These are phyloP conservation scores for Hirschioporus abietinus DNA, from an alignment of 768 basidiomycete genomes.

Conservation along the genomic window DNA sequence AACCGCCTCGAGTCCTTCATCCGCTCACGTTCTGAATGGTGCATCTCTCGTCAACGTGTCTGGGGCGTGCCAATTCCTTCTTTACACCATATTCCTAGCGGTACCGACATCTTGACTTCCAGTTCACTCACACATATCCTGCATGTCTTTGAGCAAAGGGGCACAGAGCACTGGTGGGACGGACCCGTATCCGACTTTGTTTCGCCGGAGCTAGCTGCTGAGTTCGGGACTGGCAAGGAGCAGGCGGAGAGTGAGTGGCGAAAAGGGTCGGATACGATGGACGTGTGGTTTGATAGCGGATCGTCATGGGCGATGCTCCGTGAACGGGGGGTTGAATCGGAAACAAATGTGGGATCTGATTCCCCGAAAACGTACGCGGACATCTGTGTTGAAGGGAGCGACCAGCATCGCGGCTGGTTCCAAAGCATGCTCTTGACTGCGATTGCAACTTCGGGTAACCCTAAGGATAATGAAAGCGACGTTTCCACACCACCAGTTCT, in stretches of 20 bases:
- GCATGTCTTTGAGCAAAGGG: conserved; percentile 61
- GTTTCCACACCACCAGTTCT: conserved; percentile 29
- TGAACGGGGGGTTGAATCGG: conserved; percentile 15
- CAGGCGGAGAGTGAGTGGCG: conserved; percentile 45
- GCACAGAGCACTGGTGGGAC: conserved; percentile 88
- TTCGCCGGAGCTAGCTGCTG: conserved; percentile 34
- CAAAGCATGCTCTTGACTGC: conserved; percentile 90
- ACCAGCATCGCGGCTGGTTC: conserved; percentile 99
- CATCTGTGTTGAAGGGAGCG: conserved; percentile 90
- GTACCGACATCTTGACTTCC: conserved; percentile 57
- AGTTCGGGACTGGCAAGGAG: conserved; percentile 21
- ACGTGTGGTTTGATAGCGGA: conserved; percentile 99
- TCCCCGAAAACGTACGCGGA: conserved; percentile 53
- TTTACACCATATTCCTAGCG: conserved; percentile 60
- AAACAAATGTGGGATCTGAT: conserved; percentile 29
- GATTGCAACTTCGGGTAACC: conserved; percentile 33
- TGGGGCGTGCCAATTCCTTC: conserved; percentile 98
- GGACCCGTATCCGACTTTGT: conserved; percentile 82
- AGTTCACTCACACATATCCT: conserved; percentile 73
- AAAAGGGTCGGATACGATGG: conserved; percentile 93
- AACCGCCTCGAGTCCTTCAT: conserved; percentile 87
- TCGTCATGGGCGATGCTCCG: conserved; percentile 86
- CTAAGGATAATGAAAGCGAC: background rate
- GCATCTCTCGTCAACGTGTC: conserved; percentile 93
- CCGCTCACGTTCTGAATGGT: conserved; percentile 92